Evolutionary conservation across 2,329 filamentous ascomycete species (phyloP), one percentile per base, ranked within the genome.

Genomic region (Cadophora gregata): DNA sequence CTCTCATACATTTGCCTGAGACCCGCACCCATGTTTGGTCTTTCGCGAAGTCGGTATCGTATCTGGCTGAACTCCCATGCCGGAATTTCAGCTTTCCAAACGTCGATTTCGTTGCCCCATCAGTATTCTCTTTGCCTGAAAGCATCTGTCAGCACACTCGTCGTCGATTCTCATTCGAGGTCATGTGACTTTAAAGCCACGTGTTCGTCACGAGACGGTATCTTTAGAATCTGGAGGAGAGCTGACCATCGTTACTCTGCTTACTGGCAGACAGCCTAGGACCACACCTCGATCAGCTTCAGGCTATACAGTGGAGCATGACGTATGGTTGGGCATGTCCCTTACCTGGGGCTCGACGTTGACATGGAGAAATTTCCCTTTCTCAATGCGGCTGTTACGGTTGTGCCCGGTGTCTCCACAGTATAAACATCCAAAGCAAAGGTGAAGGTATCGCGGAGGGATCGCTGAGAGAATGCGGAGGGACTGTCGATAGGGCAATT

Each of bases 31-130:
- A 79, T 29, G 71, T 67, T 64, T 79, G 77, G 68, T 75, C 71
- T 38, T 73, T 71, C 31, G 76, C 68, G 63, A 78, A 78, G 38
- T 74, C 69, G 45, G 68, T 67, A 66, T 77, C 72, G 68, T 77
- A 77, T 66, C 69, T 73, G 21, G 76, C 76, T 67, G 73, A 75
- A 19, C 76, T 78, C 31, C 77, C 76, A 71, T 78, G 77, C 10
- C 76, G 69, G 65, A 78, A 78, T 21, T 66, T 67, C 19, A 69
- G 31, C 9, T 66, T 69, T 25, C 63, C 67, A 38, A 65, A 63
- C 4, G 55, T 68, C 19, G 64, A 33, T 45, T 59, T 65, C 25
- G 36, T 58, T 29, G 45, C 31, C 7, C 6, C 48, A 25, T 45
- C 25, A 14, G 10, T n/a, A 8, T 36, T 36, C 10, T 19, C 24